Base-by-base conservation (phyloP, 225 moss, liverwort and hornwort genomes). In the Anthoceros angustus region DNA sequence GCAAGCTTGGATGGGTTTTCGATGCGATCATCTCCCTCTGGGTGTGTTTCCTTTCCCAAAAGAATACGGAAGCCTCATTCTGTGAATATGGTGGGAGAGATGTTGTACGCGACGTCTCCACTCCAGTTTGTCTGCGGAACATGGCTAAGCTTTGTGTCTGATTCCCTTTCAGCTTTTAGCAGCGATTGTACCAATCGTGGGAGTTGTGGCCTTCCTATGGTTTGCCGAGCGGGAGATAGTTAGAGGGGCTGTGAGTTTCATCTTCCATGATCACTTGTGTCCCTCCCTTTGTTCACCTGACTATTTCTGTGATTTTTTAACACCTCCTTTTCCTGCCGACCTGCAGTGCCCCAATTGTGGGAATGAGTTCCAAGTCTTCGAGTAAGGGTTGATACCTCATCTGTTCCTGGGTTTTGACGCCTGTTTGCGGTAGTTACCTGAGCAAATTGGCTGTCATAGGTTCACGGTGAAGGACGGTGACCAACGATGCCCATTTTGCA, bases 291-390 rank as follows among this genome's bases (percentile, higher is more conserved):
- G 4, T 41, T 67, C 18, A 24, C 41, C 5, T 25, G 39, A 14
- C 10, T 7, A 7, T 42, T 45, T 4, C 8, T 20, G 41, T 18
- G 16, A 10, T 9, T 68, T 38, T 12, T 6, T 25, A 23, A 25
- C 11, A n/a, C n/a, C 12, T 38, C n/a, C 12, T 11, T 2, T 62
- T 2, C 70, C 12, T 67, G 66, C 40, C 40, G 23, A 40, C 39
- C 61, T 74, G 78, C 98, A 98, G 98, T 92, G 98, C 66, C 98
- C 98, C 65, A 92, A 89, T 86, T 98, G 98, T 76, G 98, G 98
- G 67, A 89, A 98, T 67, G 70, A 83, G 26, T 89, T 98, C 69
- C 92, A 92, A 82, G 84, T 92, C 39, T 76, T 98, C 70, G 86
- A 98, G 98, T 98, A 84, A 84, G 92, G 43, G 39, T 18, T 23